Evolutionary conservation across 495 filamentous ascomycete species (phyloP), one percentile per base, ranked within the genome.

Genomic region (Geoglossum glabrum): DNA sequence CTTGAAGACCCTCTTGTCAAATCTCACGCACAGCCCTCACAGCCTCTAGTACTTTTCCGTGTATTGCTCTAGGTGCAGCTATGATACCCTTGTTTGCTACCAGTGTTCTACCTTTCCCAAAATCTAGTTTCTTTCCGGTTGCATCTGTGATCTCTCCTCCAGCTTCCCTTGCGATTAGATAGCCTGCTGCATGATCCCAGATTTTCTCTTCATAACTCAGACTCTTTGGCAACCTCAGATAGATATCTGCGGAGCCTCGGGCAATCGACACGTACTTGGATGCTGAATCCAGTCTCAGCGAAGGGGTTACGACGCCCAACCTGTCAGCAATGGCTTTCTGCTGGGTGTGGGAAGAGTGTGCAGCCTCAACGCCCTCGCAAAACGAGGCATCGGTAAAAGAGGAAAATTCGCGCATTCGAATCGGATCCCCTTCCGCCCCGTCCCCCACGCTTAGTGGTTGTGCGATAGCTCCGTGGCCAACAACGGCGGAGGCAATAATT

Each of bases 131-230:
- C 63, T 81, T 80, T 47, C 90, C 90, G 60, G 80, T 76, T 56
- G 82, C 83, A 70, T 95, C 92, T 19, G 85, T 93, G 34, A 98
- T 92, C 64, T 84, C 74, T 26, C 90, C 93, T 52, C 93, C 92
- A 4, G 93, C 89, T 70, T 99, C 92, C 51, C 88, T 77, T 11
- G 95, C 89, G 63, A 99, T 90, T 55, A 99, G 69, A 60, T 93
- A 89, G 34, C 92, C 92, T n/a, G 87, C 90, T 31, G 90, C 93
- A 70, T 99, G 92, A 67, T 99, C 92, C 92, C 92, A 99, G 62
- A 99, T 97, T 77, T 99, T 99, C 76, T 99, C 92, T 71, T 94
- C 80, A 70, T 97, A 99, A 26, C 82, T 80, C 65, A 81, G 82
- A 63, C 77, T 82, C 13, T 84, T 81, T 19, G 93, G 92, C 30